A percentile compares a stretch with the other conserved stretches of the same genome.
Evolutionary conservation across 2,329 filamentous ascomycete genomes (phyloP).

Genomic region (Amylocarpus encephaloides): DNA sequence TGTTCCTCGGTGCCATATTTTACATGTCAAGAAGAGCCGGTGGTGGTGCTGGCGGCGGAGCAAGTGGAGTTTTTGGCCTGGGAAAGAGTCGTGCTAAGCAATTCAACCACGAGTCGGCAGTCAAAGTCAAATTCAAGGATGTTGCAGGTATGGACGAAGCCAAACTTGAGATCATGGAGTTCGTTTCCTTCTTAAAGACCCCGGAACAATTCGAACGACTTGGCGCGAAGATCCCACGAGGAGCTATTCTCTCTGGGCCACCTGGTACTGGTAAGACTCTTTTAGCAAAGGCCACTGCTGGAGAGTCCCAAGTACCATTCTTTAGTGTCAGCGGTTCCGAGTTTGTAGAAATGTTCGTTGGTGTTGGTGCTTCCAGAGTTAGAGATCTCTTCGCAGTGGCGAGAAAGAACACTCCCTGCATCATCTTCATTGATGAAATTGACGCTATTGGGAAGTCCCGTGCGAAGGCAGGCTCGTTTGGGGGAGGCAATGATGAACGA

Average conservation of each 20-base stretch:
- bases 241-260: conserved; percentile 93
- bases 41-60: conserved; percentile 57
- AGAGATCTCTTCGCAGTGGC: conserved; percentile 92
- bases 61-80: conserved; percentile 87
- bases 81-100: conserved; percentile 92
- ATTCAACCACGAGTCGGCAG: conserved; percentile 93
- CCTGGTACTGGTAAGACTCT: conserved; percentile 98
- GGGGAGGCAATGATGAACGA: conserved; percentile 92
- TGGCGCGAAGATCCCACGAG: conserved; percentile 94
- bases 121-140: conserved; percentile 96
- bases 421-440: conserved; percentile 99
- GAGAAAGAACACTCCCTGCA: conserved; percentile 92
- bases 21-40: conserved; percentile 73
- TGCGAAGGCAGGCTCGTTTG: conserved; percentile 68
- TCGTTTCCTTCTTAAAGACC: conserved; percentile 93
- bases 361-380: conserved; percentile 92
- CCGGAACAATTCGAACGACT: conserved; percentile 88
- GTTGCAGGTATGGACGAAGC: conserved; percentile 98
- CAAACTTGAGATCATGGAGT: conserved; percentile 98
- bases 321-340: conserved; percentile 98
- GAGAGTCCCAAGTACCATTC: conserved; percentile 94
- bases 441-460: conserved; percentile 93
- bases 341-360: conserved; percentile 99
- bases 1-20: conserved; percentile 77
- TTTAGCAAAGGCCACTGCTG: conserved; percentile 92